Percentiles rank a stretch among this genome's conserved stretches.
These are phyloP conservation scores for Colletotrichum falcatum DNA, from an alignment of 2,329 filamentous ascomycete species.

Conservation along the genomic window DNA sequence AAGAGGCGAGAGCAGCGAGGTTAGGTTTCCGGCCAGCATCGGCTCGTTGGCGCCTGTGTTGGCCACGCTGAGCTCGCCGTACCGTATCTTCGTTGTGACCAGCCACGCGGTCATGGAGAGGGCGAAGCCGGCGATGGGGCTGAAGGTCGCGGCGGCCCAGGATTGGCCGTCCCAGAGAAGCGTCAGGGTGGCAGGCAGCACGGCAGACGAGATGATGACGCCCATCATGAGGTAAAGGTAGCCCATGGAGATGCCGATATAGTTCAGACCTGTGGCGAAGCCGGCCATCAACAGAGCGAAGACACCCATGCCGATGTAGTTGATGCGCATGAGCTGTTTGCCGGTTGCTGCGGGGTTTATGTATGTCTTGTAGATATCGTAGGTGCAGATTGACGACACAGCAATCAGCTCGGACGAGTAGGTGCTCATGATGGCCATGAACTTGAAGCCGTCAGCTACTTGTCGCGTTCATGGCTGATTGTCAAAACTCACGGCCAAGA, in stretches of 20 bases:
- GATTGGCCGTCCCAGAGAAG: slow-evolving; percentile 78
- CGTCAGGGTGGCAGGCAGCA: slow-evolving; percentile 79
- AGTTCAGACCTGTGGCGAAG: slow-evolving; percentile 77
- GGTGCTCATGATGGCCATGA: slow-evolving; percentile 90
- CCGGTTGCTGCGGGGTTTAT: slow-evolving; percentile 79
- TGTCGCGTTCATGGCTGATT: too few relatives aligned
- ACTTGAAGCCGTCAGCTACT: slow-evolving; percentile 49
- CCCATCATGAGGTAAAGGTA: slow-evolving; percentile 88
- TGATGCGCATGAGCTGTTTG: slow-evolving; percentile 78
- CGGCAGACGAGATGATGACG: slow-evolving; percentile 81
- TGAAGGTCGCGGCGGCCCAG: slow-evolving; percentile 70
- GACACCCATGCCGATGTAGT: slow-evolving; percentile 70
- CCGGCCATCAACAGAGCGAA: slow-evolving; percentile 81
- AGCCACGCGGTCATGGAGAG: slow-evolving; percentile 82
- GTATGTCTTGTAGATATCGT: slow-evolving; percentile 86
- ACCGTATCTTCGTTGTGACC: slow-evolving; percentile 77
- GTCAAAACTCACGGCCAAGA: slow-evolving; percentile 67
- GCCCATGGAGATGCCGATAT: slow-evolving; percentile 80
- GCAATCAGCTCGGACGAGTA: slow-evolving; percentile 88
- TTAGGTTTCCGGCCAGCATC: slow-evolving; percentile 85
- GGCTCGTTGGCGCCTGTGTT: slow-evolving; percentile 82
- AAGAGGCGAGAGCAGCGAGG: slow-evolving; percentile 77
- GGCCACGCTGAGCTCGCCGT: slow-evolving; percentile 72
- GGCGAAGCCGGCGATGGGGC: slow-evolving; percentile 75
- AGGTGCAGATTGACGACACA: slow-evolving; percentile 84